A percentile compares a stretch with the other conserved stretches of the same genome.
Conservation (phyloP, 495 filamentous ascomycete genomes). For the Apiosordaria backusii region DNA sequence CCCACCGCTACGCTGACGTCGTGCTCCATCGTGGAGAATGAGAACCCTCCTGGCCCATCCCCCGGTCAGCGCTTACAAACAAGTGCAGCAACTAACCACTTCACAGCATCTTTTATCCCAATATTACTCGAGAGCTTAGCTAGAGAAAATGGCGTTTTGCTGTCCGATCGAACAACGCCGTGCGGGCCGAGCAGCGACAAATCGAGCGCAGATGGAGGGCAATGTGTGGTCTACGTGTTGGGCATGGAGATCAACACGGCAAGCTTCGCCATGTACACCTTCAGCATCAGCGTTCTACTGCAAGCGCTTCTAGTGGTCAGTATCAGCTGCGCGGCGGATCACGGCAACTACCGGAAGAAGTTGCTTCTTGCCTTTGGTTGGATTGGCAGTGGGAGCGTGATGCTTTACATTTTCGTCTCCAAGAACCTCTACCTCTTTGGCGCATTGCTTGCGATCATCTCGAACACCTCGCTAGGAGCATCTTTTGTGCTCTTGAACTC, state of each 20-base stretch:
- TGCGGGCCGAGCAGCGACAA: slow-evolving; percentile 54
- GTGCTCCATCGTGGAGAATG: neutral
- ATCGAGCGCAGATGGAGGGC: slow-evolving; percentile 44
- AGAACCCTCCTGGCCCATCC: neutral
- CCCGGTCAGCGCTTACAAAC: neutral
- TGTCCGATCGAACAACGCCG: slow-evolving; percentile 67
- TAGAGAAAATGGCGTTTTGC: slow-evolving; percentile 78
- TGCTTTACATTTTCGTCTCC: slow-evolving; percentile 80
- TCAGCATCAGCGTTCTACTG: slow-evolving; percentile 83
- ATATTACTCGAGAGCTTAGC: slow-evolving; percentile 92
- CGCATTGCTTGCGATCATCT: slow-evolving; percentile 76
- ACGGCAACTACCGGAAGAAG: slow-evolving; percentile 87
- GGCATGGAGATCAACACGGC: slow-evolving; percentile 91
- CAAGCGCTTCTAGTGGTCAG: slow-evolving; percentile 90
- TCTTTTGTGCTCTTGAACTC: slow-evolving; percentile 84
- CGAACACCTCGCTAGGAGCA: slow-evolving; percentile 85
- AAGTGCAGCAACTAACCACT: slow-evolving; percentile 8
- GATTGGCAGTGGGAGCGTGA: slow-evolving; percentile 73
- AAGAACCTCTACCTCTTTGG: slow-evolving; percentile 74
- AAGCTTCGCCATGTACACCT: slow-evolving; percentile 97
- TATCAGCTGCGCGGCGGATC: slow-evolving; percentile 93
- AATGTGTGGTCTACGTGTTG: slow-evolving; percentile 79
- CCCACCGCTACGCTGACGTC: neutral
- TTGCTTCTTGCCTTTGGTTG: slow-evolving; percentile 81
- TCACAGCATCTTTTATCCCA: slow-evolving; percentile 86